phyloP scores from a whole-genome alignment of 2,329 filamentous ascomycete species.

The Teratosphaeriaceae sp. region DNA sequence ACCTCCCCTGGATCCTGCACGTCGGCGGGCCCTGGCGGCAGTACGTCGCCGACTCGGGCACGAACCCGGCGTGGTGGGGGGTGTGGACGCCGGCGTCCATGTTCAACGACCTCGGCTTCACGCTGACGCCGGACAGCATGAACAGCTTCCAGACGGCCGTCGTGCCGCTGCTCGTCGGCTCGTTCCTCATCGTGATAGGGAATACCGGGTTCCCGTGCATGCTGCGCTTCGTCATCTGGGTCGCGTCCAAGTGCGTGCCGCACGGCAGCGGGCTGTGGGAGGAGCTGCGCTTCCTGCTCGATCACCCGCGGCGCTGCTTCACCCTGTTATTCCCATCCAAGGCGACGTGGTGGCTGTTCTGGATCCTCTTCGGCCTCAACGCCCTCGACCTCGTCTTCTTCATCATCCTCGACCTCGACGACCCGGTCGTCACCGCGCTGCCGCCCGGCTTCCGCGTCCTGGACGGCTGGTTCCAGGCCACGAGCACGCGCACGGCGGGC shows the following conservation, averaged over 20 bases:
- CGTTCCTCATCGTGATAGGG: constrained; percentile 85
- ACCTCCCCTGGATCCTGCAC: constrained; percentile 74
- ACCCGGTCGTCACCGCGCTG: constrained; percentile 59
- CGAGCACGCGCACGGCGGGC: constrained; percentile 82
- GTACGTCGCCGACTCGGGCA: constrained; percentile 55
- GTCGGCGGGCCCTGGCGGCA: constrained; percentile 52
- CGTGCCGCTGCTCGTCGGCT: constrained; percentile 68
- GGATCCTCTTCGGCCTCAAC: constrained; percentile 75
- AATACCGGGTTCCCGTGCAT: constrained; percentile 95
- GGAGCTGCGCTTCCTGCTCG: constrained; percentile 81
- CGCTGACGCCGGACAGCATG: constrained; percentile 91
- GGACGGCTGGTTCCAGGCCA: constrained; percentile 84
- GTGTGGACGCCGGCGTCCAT: constrained; percentile 82
- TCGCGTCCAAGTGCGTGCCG: constrained; percentile 60
- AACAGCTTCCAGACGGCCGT: constrained; percentile 73
- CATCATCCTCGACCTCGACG: constrained; percentile 80
- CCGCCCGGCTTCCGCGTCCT: constrained; percentile 70
- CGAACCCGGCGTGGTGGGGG: constrained; percentile 77
- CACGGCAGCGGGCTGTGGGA: constrained; percentile 70
- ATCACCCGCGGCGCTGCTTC: constrained; percentile 93
- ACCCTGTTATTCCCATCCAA: constrained; percentile 85
- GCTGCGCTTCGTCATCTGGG: constrained; percentile 90
- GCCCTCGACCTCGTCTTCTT: constrained; percentile 83
- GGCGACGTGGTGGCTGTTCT: constrained; percentile 95
- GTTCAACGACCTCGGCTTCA: constrained; percentile 94